Percentiles rank a stretch among this genome's conserved stretches.
Conservation (phyloP, 83 land plant species). For the Picea abies region DNA sequence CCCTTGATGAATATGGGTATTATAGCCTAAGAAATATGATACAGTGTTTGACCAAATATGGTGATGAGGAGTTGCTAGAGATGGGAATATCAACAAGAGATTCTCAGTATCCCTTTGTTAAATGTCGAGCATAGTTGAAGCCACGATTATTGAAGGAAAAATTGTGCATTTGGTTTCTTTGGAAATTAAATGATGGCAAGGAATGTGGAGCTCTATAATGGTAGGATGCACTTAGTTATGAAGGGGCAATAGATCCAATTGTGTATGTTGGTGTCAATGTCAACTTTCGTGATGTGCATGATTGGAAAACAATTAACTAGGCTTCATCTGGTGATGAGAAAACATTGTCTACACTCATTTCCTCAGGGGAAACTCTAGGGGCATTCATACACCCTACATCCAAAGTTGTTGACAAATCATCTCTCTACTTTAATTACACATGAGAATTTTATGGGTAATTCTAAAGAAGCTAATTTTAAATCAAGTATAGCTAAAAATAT, state of each 20-base stretch:
- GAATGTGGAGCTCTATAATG: slow-evolving; percentile 70
- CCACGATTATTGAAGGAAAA: slow-evolving; percentile 42
- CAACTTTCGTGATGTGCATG: slow-evolving; percentile 63
- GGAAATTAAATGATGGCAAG: slow-evolving; percentile 40
- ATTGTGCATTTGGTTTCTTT: slow-evolving; percentile 52
- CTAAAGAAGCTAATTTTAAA: too few species aligned
- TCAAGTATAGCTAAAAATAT: too few species aligned
- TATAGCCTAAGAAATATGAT: slow-evolving; percentile 24
- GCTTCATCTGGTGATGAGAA: slow-evolving; percentile 74
- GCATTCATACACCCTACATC: slow-evolving; percentile 75
- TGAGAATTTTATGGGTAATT: slow-evolving; percentile 24
- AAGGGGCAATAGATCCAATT: slow-evolving; percentile 67
- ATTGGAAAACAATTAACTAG: slow-evolving; percentile 77
- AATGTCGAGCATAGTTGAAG: slow-evolving; percentile 28
- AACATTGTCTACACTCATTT: slow-evolving; percentile 42
- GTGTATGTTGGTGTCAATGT: slow-evolving; percentile 63
- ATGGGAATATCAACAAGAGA: slow-evolving; percentile 13
- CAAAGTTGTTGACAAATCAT: slow-evolving; percentile 51
- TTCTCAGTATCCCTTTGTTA: neutral
- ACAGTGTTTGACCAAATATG: slow-evolving; percentile 9
- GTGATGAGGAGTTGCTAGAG: slow-evolving; percentile 24
- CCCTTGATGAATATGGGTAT: slow-evolving; percentile 24
- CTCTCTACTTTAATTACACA: slow-evolving; percentile 51
- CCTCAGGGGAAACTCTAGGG: slow-evolving; percentile 62
- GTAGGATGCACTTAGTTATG: slow-evolving; percentile 81